Evolutionary conservation across 345 rosid genomes (phyloP).

Genomic region (Citrus hindsii): DNA sequence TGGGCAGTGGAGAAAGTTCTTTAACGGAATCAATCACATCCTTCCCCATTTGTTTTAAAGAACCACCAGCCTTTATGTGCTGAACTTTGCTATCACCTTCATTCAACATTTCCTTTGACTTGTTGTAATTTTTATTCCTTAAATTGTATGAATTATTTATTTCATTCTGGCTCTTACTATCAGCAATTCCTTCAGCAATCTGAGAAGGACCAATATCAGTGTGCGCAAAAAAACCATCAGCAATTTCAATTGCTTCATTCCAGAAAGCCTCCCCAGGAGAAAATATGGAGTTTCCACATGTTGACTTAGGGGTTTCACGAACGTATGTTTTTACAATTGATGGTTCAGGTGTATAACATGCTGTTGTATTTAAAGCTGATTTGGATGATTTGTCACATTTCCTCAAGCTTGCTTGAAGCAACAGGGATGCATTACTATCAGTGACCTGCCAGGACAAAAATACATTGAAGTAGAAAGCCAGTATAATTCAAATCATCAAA

Average conservation of each 20-base stretch:
- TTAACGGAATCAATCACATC: constrained; percentile 31
- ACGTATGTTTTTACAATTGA: constrained; percentile 35
- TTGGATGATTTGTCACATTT: constrained; percentile 49
- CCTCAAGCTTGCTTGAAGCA: constrained; percentile 52
- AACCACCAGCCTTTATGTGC: constrained; percentile 27
- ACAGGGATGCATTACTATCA: constrained; percentile 20
- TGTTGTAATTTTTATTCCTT: constrained; percentile 29
- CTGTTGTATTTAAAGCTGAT: constrained; percentile 29
- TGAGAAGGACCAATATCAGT: constrained; percentile 25
- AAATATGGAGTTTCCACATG: constrained; percentile 78
- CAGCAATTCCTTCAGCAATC: constrained; percentile 25
- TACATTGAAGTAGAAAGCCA: constrained; percentile 8
- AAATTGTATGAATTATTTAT: constrained; percentile 20
- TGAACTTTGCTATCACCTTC: constrained; percentile 42
- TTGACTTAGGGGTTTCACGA: constrained; percentile 62
- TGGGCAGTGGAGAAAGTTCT: constrained; percentile 65
- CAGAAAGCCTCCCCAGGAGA: constrained; percentile 98
- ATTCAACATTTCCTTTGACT: constrained; percentile 29
- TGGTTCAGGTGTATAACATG: constrained; percentile 67
- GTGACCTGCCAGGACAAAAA: constrained; percentile 28
- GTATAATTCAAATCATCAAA: constrained; percentile 8
- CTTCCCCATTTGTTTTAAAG: constrained; percentile 38
- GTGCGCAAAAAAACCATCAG: constrained; percentile 69
- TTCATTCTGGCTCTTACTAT: constrained; percentile 17
- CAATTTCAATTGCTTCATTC: constrained; percentile 92